Conservation (phyloP, 257 asterid genomes). For the Capsicum rhomboideum region DNA sequence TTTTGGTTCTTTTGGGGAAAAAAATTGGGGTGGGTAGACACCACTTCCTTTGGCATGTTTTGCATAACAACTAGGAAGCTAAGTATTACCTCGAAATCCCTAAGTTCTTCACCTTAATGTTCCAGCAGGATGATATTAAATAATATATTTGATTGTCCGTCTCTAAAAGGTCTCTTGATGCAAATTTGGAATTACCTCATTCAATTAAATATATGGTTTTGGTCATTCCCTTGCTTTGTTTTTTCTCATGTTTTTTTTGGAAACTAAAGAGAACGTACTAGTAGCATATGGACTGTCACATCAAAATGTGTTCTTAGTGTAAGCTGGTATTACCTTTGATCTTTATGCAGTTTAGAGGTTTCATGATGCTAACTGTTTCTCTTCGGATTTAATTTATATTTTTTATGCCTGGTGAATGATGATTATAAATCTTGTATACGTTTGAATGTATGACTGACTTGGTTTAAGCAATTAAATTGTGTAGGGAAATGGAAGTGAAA, state of each 20-base stretch:
- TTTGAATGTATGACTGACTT: neutral
- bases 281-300: neutral
- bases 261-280: neutral
- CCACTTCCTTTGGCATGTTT: neutral
- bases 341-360: neutral
- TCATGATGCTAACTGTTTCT: neutral
- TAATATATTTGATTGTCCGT: neutral
- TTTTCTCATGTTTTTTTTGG: neutral
- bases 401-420: neutral
- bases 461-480: neutral
- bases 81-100: neutral
- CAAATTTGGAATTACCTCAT: neutral
- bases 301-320: neutral
- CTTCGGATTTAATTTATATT: neutral
- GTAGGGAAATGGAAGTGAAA: constrained; percentile 46
- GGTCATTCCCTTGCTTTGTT: neutral
- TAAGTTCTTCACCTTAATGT: neutral
- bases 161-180: neutral
- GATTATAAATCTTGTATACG: neutral
- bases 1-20: neutral
- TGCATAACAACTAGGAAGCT: neutral
- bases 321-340: neutral
- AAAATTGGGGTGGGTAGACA: neutral
- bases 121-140: neutral
- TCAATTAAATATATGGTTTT: neutral